phyloP scores from a whole-genome alignment of 2,329 filamentous ascomycete species.

The Neopestalotiopsis clavispora region DNA sequence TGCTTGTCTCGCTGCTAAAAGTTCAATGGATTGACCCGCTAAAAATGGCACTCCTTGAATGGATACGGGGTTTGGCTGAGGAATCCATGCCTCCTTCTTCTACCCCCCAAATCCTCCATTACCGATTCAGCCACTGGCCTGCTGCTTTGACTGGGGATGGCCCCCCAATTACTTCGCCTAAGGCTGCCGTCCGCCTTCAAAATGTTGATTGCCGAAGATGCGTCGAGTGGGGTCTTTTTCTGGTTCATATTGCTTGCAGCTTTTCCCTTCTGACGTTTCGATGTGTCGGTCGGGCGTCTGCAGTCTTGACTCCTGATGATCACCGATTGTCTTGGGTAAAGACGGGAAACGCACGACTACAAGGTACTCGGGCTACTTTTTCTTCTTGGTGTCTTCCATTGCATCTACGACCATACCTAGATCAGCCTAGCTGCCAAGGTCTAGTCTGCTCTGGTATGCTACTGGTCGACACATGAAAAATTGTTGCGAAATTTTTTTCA shows the following conservation, averaged over 20 bases:
- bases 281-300: background rate
- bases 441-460: background rate
- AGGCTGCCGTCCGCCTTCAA: background rate
- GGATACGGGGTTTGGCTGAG: background rate
- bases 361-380: background rate
- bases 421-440: background rate
- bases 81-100: background rate
- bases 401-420: conserved; percentile 2
- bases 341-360: background rate
- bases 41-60: background rate
- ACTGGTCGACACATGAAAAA: conserved; percentile 10
- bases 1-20: background rate
- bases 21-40: background rate
- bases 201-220: background rate
- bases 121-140: background rate
- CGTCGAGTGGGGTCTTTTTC: background rate
- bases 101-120: background rate
- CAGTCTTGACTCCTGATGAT: conserved; percentile 1
- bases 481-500: background rate
- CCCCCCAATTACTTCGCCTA: background rate
- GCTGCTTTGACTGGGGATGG: background rate
- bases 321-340: background rate
- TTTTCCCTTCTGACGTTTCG: background rate
- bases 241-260: conserved; percentile 1
- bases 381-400: conserved; percentile 18